These are phyloP conservation scores for Malassezia brasiliensis DNA, from an alignment of 1,284 basidiomycete genomes.

Conservation along the genomic window DNA sequence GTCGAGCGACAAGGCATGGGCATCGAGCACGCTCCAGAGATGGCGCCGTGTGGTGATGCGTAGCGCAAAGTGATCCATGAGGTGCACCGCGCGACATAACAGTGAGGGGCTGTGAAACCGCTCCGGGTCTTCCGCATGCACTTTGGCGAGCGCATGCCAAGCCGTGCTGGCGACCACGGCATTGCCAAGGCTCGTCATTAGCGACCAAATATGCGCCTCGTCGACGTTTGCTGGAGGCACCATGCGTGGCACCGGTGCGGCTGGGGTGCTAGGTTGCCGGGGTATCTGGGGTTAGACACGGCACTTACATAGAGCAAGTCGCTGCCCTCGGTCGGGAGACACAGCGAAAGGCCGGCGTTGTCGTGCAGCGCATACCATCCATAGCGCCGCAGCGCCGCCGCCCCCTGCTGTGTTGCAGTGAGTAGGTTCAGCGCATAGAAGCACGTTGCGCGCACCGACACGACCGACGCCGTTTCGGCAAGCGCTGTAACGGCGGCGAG, in stretches of 20 bases:
- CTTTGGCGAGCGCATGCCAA: constrained; percentile 28
- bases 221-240: constrained; percentile 54
- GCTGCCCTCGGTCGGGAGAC: constrained; percentile 71
- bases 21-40: constrained; percentile 81
- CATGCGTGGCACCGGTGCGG: neutral
- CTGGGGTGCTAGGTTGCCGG: neutral
- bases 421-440: constrained; percentile 86
- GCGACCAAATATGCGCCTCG: constrained; percentile 76
- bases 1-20: neutral
- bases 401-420: constrained; percentile 63
- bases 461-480: constrained; percentile 73
- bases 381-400: constrained; percentile 76
- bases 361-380: constrained; percentile 58
- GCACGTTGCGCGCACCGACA: constrained; percentile 89
- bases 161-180: constrained; percentile 67
- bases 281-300: neutral
- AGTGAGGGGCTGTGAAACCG: constrained; percentile 29
- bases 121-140: constrained; percentile 52
- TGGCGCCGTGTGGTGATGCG: constrained; percentile 70
- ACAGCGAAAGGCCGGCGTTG: constrained; percentile 56
- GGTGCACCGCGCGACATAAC: constrained; percentile 29
- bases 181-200: constrained; percentile 87
- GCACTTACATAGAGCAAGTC: constrained; percentile 63
- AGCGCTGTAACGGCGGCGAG: constrained; percentile 81
- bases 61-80: constrained; percentile 58